Evolutionary conservation across 768 basidiomycete species (phyloP).

Genomic region (Amanita phalloides): DNA sequence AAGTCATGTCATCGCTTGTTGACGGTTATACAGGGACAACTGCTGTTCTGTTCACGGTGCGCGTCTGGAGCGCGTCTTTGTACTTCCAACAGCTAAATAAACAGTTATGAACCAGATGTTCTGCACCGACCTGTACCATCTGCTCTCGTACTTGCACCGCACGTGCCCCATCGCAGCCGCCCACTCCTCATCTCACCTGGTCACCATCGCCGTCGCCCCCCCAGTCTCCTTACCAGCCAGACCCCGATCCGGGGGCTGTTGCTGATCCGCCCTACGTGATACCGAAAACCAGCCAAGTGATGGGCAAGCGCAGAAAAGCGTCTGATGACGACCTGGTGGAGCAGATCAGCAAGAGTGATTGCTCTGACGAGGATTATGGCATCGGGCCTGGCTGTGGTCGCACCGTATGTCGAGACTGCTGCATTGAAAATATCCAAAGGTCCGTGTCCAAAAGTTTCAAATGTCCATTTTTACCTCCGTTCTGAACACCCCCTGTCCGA

Average conservation of each 20-base stretch:
- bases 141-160: conserved; percentile 36
- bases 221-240: conserved; percentile 18
- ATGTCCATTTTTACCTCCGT: not conserved
- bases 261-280: conserved; percentile 1
- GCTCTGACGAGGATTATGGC: conserved; percentile 12
- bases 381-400: conserved; percentile 28
- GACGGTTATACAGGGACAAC: not conserved
- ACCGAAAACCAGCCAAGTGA: not conserved
- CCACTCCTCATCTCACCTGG: conserved; percentile 28
- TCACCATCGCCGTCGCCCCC: conserved; percentile 21
- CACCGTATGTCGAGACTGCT: conserved; percentile 32
- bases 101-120: conserved; percentile 20
- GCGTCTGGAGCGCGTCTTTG: not conserved
- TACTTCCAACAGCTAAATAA: not conserved
- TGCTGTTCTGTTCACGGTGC: conserved; percentile 7
- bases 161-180: conserved; percentile 21
- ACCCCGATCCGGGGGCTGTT: conserved; percentile 15
- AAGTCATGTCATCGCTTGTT: conserved; percentile 12
- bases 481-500: not conserved
- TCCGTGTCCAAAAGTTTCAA: conserved; percentile 11
- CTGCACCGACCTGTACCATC: conserved; percentile 27
- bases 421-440: conserved; percentile 31
- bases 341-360: conserved; percentile 3
- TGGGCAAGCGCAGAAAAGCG: conserved; percentile 18
- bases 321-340: conserved; percentile 14